Evolutionary conservation across 129 eudicot genomes (phyloP), one percentile per base, ranked within the genome.

Genomic region (Heracleum sosnowskyi): DNA sequence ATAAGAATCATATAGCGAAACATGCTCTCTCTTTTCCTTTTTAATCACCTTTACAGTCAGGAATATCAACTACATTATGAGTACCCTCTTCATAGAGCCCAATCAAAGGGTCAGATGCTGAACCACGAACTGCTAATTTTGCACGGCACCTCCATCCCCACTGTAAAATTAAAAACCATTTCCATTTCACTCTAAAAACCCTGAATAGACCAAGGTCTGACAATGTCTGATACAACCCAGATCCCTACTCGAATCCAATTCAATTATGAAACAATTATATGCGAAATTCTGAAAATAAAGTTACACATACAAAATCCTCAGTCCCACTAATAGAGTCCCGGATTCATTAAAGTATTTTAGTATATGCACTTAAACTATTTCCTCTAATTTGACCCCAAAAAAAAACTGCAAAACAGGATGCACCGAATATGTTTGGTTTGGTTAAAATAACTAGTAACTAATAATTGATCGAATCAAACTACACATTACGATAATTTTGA

Each of bases 81-180:
- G 97, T 95, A 64, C 98, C 97, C 86, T 90, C 98, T 80, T 92
- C 84, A 83, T 95, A 95, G 40, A 95, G 92, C 72, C 98, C 98
- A 77, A 95, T 88, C 64, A 91, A 77, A 78, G 98, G 98, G 71
- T 90, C 79, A 39, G 74, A 49, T 29, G 94, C 83, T 42, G 91
- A 84, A 69, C 98, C 98, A 29, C 97, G 94, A 76, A 90, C 90
- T 3, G 97, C 98, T 39, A 95, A 97, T 84, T 95, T 95, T 26
- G 98, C 98, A 29, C 98, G 97, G 60, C 98, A 95, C 83, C 98
- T 88, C 98, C 98, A 95, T 80, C 96, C 98, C 93, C 91, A 90
- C 98, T 95, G 83, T 49, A 78, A 80, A 40, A 41, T 69, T 22
- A 24, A 71, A 76, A 74, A 15, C 26, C 37, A 74, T 73, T 24